Evolutionary conservation across 108 stramenopile species (phyloP).

Genomic region (Cyclostephanos tholiformis): DNA sequence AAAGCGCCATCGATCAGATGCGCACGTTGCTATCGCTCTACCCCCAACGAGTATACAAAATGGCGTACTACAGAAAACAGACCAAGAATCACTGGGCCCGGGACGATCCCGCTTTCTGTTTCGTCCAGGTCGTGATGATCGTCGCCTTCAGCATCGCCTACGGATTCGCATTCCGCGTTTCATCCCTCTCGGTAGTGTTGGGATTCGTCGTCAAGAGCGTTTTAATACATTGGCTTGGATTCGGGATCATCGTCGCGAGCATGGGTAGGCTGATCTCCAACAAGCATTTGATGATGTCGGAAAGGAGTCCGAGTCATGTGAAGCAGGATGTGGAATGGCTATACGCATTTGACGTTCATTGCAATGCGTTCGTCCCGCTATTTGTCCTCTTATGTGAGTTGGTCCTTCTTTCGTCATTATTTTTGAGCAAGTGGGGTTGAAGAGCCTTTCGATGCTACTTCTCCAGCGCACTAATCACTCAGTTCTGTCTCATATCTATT

Average conservation of each 20-base stretch:
- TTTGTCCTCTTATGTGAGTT: conserved; percentile 90
- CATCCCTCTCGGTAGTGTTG: conserved; percentile 59
- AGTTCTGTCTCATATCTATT: background rate
- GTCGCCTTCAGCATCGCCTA: conserved; percentile 80
- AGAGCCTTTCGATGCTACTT: background rate
- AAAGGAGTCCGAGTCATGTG: conserved; percentile 74
- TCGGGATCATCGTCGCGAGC: conserved; percentile 70
- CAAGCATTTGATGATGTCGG: conserved; percentile 67
- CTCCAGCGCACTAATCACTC: background rate
- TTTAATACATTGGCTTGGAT: conserved; percentile 55
- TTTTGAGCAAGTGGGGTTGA: background rate
- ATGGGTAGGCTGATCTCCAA: conserved; percentile 79
- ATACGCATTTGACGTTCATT: conserved; percentile 98
- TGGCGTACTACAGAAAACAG: conserved; percentile 88
- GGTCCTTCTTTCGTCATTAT: conserved; percentile 2
- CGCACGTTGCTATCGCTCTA: conserved; percentile 65
- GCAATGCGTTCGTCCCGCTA: conserved; percentile 95
- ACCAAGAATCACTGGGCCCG: conserved; percentile 99
- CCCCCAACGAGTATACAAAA: conserved; percentile 88
- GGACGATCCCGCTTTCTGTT: conserved; percentile 97
- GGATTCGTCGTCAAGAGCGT: conserved; percentile 46
- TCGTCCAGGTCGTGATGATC: conserved; percentile 84
- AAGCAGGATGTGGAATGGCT: conserved; percentile 96
- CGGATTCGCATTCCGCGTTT: conserved; percentile 76
- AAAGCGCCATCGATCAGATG: conserved; percentile 90